A percentile compares a stretch with the other conserved stretches of the same genome.
These are phyloP conservation scores for Entonaema liquescens DNA, from an alignment of 495 filamentous ascomycete genomes.

Conservation along the genomic window DNA sequence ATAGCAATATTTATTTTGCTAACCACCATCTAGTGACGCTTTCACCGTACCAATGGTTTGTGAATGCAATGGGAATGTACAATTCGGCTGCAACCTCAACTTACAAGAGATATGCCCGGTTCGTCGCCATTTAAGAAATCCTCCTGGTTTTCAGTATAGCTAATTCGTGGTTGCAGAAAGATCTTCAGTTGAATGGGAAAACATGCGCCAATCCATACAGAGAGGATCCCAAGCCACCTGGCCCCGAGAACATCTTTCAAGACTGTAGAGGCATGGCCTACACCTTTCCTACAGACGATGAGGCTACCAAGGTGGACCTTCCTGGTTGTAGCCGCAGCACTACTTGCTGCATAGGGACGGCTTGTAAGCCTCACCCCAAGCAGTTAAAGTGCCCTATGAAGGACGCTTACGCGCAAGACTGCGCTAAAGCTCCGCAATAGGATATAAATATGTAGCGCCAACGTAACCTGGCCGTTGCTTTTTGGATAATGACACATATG, in stretches of 20 bases:
- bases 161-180: conserved; percentile 23
- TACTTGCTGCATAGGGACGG: conserved; percentile 37
- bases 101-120: conserved; percentile 39
- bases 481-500: not conserved
- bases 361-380: conserved; percentile 32
- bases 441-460: not conserved
- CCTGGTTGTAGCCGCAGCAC: conserved; percentile 29
- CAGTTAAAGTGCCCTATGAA: conserved; percentile 33
- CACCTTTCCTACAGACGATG: conserved; percentile 37
- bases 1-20: not conserved
- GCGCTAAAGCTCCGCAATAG: not conserved
- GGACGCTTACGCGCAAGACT: conserved; percentile 8
- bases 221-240: conserved; percentile 10
- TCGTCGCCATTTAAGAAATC: not conserved
- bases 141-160: not conserved
- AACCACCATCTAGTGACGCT: conserved; percentile 24
- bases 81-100: conserved; percentile 41
- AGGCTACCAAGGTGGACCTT: conserved; percentile 31
- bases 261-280: conserved; percentile 34
- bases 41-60: conserved; percentile 45
- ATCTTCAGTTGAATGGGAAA: conserved; percentile 26
- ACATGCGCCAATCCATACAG: conserved; percentile 38
- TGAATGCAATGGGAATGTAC: conserved; percentile 21
- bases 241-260: conserved; percentile 25
- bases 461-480: too few relatives aligned